Conservation (phyloP, 257 asterid species). For the Echium plantagineum region DNA sequence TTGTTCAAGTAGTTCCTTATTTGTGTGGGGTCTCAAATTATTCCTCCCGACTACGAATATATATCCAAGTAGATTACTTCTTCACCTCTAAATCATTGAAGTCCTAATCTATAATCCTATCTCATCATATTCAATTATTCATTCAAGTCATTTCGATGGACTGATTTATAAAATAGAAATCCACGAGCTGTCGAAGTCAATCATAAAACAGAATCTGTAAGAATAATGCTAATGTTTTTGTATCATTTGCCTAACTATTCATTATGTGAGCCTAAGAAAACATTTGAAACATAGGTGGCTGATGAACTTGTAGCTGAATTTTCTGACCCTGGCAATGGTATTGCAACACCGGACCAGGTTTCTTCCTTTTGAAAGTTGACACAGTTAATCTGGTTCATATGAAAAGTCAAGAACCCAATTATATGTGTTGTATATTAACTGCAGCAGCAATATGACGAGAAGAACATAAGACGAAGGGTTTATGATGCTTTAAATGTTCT, state of each 20-base stretch:
- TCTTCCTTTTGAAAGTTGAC: constrained; percentile 9
- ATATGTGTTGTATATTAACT: neutral
- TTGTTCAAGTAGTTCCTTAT: neutral
- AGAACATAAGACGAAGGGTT: constrained; percentile 90
- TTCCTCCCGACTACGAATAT: no score
- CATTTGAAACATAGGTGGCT: constrained; percentile 55
- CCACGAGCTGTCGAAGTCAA: neutral
- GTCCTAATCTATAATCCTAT: no score
- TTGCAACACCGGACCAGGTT: constrained; percentile 87
- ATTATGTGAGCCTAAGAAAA: constrained; percentile 10
- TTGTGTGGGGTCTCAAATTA: no score
- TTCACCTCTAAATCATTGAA: no score
- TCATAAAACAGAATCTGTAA: neutral
- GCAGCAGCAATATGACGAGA: constrained; percentile 99
- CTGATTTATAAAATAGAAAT: neutral
- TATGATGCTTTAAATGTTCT: constrained; percentile 94
- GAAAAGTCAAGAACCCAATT: neutral
- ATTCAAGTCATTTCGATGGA: no score
- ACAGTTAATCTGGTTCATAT: neutral
- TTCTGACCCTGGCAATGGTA: constrained; percentile 52
- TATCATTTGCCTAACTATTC: neutral
- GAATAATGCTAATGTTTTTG: neutral
- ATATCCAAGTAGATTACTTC: no score
- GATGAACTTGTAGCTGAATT: constrained; percentile 98
- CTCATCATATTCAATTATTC: no score